Conservation (phyloP, 1,284 basidiomycete species). For the Ceratobasidium sp. region DNA sequence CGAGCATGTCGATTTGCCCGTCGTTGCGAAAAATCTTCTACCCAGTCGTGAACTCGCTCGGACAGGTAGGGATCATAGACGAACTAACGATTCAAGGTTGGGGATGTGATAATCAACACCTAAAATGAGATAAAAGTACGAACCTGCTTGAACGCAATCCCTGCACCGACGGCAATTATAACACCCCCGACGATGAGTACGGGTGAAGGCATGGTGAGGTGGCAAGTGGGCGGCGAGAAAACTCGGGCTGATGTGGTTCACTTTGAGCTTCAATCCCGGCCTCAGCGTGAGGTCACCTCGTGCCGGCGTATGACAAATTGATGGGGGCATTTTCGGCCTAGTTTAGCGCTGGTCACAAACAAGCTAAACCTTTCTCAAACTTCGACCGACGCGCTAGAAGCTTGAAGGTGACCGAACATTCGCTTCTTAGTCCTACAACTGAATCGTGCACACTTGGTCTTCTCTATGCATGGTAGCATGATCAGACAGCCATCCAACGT, state of each 20-base stretch:
- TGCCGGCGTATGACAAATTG: constrained; percentile 23
- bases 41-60: neutral
- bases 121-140: neutral
- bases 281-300: constrained; percentile 20
- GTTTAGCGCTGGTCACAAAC: neutral
- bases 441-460: too few species aligned
- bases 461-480: too few species aligned
- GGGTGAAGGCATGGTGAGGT: constrained; percentile 40
- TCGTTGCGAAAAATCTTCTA: constrained; percentile 33
- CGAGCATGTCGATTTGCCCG: constrained; percentile 19
- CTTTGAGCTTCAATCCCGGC: constrained; percentile 31
- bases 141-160: constrained; percentile 44
- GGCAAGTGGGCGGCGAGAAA: neutral
- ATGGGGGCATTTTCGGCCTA: constrained; percentile 34
- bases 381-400: too few species aligned
- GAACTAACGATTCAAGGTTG: constrained; percentile 17
- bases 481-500: neutral
- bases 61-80: constrained; percentile 43
- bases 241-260: constrained; percentile 32
- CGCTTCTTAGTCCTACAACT: neutral
- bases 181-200: constrained; percentile 41
- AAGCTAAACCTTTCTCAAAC: neutral
- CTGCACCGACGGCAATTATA: constrained; percentile 41
- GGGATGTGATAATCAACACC: neutral
- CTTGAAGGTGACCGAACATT: too few species aligned